Evolutionary conservation across 768 basidiomycete genomes (phyloP).

Genomic region (Lactarius vividus): DNA sequence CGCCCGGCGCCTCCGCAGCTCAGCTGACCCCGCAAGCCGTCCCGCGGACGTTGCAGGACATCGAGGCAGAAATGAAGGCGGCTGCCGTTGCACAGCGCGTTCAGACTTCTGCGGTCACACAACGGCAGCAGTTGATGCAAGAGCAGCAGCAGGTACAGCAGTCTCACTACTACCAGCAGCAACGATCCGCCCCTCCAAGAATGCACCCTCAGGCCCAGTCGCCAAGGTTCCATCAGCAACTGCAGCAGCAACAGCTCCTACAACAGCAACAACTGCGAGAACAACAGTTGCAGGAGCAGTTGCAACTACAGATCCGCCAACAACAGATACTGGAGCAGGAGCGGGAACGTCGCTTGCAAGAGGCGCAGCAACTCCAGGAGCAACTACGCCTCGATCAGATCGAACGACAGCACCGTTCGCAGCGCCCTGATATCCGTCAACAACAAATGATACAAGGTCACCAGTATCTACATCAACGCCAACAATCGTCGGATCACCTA

Average conservation of each 20-base stretch:
- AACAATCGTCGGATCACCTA: slow-evolving; percentile 42
- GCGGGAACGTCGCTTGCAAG: slow-evolving; percentile 59
- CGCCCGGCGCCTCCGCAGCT: slow-evolving; percentile 21
- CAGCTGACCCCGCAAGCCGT: slow-evolving; percentile 34
- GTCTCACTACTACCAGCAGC: slow-evolving; percentile 39
- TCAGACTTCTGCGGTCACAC: slow-evolving; percentile 29
- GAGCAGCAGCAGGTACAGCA: slow-evolving; percentile 36
- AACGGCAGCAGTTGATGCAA: slow-evolving; percentile 40
- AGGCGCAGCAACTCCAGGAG: slow-evolving; percentile 34
- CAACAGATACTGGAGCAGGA: slow-evolving; percentile 54
- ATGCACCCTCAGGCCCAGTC: slow-evolving; percentile 74
- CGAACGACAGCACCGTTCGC: slow-evolving; percentile 27
- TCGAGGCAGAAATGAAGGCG: slow-evolving; percentile 81
- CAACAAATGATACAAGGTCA: slow-evolving; percentile 29
- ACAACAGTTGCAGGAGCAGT: slow-evolving; percentile 35
- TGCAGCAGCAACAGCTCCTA: slow-evolving; percentile 62
- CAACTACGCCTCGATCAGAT: slow-evolving; percentile 25
- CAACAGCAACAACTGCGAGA: slow-evolving; percentile 69
- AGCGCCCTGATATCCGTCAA: slow-evolving; percentile 28
- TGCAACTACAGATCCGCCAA: slow-evolving; percentile 27
- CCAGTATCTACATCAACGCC: slow-evolving; percentile 41
- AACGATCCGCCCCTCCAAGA: slow-evolving; percentile 67
- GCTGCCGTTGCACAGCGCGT: slow-evolving; percentile 40
- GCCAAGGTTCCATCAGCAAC: slow-evolving; percentile 76
- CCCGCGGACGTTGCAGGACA: slow-evolving; percentile 65